Conservation (phyloP, 768 basidiomycete genomes). For the Saitozyma sp. region DNA sequence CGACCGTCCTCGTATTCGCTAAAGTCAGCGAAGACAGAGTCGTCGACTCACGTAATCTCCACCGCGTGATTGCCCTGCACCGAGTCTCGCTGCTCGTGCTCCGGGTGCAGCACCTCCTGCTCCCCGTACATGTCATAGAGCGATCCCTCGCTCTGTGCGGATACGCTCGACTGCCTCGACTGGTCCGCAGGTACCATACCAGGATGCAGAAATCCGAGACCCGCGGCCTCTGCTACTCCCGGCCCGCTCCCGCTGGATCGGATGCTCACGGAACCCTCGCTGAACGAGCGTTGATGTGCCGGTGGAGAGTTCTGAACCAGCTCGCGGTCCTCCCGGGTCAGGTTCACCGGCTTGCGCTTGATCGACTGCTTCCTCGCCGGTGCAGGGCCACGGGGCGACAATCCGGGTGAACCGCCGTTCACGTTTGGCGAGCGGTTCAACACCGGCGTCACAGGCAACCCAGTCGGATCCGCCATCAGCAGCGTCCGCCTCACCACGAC, state of each 20-base stretch:
- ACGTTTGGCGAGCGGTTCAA: constrained; percentile 1
- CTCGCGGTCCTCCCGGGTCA: constrained; percentile 34
- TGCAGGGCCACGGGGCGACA: too few species aligned
- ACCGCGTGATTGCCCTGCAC: constrained; percentile 23
- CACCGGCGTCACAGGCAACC: not conserved
- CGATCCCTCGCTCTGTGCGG: constrained; percentile 12
- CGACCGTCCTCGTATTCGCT: constrained; percentile 47
- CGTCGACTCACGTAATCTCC: constrained; percentile 36
- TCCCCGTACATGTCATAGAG: constrained; percentile 38
- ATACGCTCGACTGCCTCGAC: not conserved
- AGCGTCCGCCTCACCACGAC: constrained; percentile 27
- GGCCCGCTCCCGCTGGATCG: not conserved
- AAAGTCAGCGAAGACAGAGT: not conserved
- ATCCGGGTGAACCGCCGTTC: not conserved
- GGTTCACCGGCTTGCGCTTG: constrained; percentile 41
- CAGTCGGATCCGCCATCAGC: constrained; percentile 15
- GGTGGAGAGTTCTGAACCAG: constrained; percentile 26
- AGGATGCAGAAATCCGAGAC: constrained; percentile 34
- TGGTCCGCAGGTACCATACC: constrained; percentile 1
- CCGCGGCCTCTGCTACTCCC: constrained; percentile 4
- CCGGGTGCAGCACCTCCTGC: constrained; percentile 5
- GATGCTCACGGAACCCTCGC: constrained; percentile 1
- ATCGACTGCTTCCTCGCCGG: constrained; percentile 35
- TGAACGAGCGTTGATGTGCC: constrained; percentile 13
- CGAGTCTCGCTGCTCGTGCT: not conserved